Conservation (phyloP, 352 stramenopile species). For the Globisporangium echinulatum region DNA sequence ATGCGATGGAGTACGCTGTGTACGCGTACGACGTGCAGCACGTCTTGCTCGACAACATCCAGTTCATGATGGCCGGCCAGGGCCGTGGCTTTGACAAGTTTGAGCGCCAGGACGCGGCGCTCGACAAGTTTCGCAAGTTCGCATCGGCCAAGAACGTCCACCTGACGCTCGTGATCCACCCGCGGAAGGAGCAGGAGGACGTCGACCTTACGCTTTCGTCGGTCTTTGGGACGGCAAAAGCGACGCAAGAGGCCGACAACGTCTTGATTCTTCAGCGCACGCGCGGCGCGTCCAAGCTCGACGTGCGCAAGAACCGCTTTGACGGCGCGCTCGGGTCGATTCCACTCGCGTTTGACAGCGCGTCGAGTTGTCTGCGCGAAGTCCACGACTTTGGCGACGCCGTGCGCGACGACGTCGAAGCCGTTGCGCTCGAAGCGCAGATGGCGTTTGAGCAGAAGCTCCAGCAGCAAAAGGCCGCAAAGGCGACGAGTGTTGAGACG, state of each 20-base stretch:
- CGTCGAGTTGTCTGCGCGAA: slow-evolving; percentile 60
- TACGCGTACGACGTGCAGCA: slow-evolving; percentile 98
- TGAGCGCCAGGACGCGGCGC: slow-evolving; percentile 89
- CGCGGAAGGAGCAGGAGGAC: slow-evolving; percentile 97
- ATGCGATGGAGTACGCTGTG: slow-evolving; percentile 98
- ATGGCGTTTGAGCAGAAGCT: slow-evolving; percentile 72
- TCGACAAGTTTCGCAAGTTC: slow-evolving; percentile 97
- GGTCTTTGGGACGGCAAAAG: slow-evolving; percentile 98
- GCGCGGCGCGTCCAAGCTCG: slow-evolving; percentile 87
- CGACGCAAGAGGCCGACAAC: slow-evolving; percentile 99
- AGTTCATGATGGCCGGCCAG: slow-evolving; percentile 98
- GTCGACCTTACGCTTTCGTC: slow-evolving; percentile 90
- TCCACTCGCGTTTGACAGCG: slow-evolving; percentile 75
- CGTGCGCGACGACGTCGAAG: slow-evolving; percentile 66
- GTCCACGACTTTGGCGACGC: slow-evolving; percentile 31
- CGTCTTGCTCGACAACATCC: slow-evolving; percentile 99
- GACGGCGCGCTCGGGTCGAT: slow-evolving; percentile 89
- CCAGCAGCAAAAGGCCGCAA: slow-evolving; percentile 26
- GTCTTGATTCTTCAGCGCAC: slow-evolving; percentile 97
- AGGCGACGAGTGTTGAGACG: too few relatives aligned
- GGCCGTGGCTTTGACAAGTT: slow-evolving; percentile 86
- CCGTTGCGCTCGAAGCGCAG: slow-evolving; percentile 68
- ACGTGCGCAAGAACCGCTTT: slow-evolving; percentile 96
- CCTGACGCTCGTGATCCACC: slow-evolving; percentile 98
- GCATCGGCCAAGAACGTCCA: slow-evolving; percentile 97